These are phyloP conservation scores for Aegilops umbellulata DNA, from an alignment of 176 grass and related monocot genomes.

Conservation along the genomic window DNA sequence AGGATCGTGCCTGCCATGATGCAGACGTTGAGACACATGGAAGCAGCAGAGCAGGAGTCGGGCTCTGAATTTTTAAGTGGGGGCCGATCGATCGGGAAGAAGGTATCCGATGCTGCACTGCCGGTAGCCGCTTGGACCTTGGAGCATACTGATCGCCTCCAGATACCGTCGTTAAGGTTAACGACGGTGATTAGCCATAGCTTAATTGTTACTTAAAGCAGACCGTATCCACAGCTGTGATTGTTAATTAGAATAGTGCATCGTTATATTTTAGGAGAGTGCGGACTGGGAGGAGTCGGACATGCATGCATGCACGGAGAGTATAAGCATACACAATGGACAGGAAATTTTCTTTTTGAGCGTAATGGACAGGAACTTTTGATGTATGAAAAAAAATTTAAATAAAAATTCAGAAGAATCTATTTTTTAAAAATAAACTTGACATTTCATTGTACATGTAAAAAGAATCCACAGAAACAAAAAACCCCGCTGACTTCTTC, in stretches of 20 bases:
- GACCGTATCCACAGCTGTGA: background rate
- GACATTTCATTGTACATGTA: too few relatives aligned
- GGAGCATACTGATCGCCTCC: background rate
- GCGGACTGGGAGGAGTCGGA: background rate
- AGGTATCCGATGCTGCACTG: constrained; percentile 23
- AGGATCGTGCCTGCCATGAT: background rate
- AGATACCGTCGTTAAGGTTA: background rate
- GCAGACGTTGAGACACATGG: constrained; percentile 1
- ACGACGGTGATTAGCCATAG: background rate
- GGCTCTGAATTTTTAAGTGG: background rate
- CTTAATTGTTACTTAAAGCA: background rate
- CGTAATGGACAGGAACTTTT: too few relatives aligned
- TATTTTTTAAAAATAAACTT: too few relatives aligned
- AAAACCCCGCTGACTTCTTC: too few relatives aligned
- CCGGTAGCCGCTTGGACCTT: background rate
- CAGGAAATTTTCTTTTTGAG: too few relatives aligned
- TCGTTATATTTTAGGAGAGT: background rate
- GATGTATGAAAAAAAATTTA: too few relatives aligned
- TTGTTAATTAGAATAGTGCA: background rate
- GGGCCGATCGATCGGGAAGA: background rate
- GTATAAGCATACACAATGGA: too few relatives aligned
- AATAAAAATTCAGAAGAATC: too few relatives aligned
- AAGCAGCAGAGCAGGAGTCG: constrained; percentile 17
- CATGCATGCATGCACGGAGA: too few relatives aligned
- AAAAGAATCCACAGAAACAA: too few relatives aligned